Conservation (phyloP, 345 rosid species). For the Noccaea caerulescens region DNA sequence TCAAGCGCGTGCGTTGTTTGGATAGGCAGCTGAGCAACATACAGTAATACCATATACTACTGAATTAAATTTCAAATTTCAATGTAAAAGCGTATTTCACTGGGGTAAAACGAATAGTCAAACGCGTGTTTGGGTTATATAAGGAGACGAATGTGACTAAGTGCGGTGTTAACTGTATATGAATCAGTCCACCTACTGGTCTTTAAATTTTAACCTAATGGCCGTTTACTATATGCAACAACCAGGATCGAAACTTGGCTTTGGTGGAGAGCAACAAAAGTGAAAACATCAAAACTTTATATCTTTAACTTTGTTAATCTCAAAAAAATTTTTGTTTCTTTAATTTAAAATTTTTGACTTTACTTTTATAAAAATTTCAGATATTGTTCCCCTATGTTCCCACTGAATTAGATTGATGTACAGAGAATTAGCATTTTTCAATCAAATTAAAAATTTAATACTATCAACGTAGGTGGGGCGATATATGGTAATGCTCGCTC, state of each 20-base stretch:
- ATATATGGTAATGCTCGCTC: conserved; percentile 20
- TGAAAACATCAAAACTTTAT: too few relatives aligned
- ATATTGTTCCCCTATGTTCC: too few relatives aligned
- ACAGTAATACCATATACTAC: background rate
- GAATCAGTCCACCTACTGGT: background rate
- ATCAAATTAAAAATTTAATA: background rate
- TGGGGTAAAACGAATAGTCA: background rate
- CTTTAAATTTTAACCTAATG: background rate
- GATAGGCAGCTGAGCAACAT: background rate
- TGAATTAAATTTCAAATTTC: background rate
- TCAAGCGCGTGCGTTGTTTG: background rate
- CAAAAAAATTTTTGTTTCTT: too few relatives aligned
- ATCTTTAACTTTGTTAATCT: too few relatives aligned
- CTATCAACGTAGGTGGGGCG: background rate
- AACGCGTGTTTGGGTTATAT: background rate
- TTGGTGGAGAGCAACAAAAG: too few relatives aligned
- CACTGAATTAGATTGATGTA: background rate
- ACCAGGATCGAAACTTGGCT: too few relatives aligned
- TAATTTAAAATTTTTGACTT: background rate
- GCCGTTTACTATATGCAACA: too few relatives aligned
- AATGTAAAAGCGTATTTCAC: background rate
- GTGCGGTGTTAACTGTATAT: background rate
- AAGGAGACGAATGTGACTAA: too few relatives aligned
- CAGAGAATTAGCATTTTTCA: background rate
- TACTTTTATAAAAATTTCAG: too few relatives aligned